Conservation (phyloP, 331 rosid genomes). For the Acacia concinna region DNA sequence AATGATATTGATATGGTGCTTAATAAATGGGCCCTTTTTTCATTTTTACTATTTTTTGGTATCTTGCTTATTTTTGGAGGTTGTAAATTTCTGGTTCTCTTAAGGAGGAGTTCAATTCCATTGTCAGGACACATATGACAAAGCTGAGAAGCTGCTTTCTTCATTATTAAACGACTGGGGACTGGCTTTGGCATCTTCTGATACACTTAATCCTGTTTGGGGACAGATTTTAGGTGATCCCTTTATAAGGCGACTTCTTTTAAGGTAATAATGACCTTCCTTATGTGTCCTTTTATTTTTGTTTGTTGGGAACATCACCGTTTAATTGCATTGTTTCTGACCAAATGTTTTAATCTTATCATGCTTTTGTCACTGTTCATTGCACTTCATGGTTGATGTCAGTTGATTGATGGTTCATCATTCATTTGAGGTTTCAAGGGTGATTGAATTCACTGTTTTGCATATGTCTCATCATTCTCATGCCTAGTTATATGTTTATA, state of each 20-base stretch:
- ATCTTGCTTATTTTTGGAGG: constrained; percentile 22
- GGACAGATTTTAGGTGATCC: constrained; percentile 84
- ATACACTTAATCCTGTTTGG: constrained; percentile 80
- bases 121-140: constrained; percentile 66
- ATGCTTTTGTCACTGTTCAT: not conserved
- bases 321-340: not conserved
- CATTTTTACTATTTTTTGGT: constrained; percentile 9
- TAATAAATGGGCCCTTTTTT: not conserved
- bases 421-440: not conserved
- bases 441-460: not conserved
- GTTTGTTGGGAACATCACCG: not conserved
- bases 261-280: constrained; percentile 58
- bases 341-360: not conserved
- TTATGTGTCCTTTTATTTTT: not conserved
- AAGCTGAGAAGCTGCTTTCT: constrained; percentile 72
- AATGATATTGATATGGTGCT: constrained; percentile 75
- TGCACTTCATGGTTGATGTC: not conserved
- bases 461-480: not conserved
- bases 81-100: constrained; percentile 9
- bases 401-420: not conserved
- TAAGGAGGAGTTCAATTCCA: constrained; percentile 34
- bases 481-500: not conserved
- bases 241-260: constrained; percentile 80
- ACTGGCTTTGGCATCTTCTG: constrained; percentile 55
- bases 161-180: constrained; percentile 73